A percentile compares a stretch with the other conserved stretches of the same genome.
Evolutionary conservation across 495 filamentous ascomycete genomes (phyloP).

Genomic region (Halenospora varia): DNA sequence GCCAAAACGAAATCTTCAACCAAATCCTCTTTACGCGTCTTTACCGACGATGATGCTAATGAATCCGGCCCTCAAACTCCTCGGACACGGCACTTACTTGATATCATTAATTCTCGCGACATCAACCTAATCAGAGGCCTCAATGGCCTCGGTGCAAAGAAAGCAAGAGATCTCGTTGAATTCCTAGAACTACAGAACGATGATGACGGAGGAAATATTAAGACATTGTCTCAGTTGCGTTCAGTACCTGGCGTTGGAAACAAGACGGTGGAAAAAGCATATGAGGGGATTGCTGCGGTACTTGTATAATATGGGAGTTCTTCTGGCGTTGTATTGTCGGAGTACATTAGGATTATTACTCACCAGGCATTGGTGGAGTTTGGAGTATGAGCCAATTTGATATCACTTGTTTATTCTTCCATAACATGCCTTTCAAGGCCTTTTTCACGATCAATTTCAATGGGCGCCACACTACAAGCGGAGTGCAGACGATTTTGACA

Average conservation of each 20-base stretch:
- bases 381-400: neutral
- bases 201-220: slow-evolving; percentile 39
- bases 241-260: slow-evolving; percentile 56
- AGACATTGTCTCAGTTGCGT: slow-evolving; percentile 46
- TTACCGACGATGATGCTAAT: slow-evolving; percentile 15
- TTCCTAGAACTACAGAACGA: slow-evolving; percentile 45
- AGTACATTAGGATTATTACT: neutral
- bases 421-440: no score
- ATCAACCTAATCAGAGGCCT: slow-evolving; percentile 64
- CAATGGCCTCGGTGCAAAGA: slow-evolving; percentile 65
- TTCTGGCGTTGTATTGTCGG: neutral
- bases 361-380: neutral
- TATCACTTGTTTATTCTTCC: neutral
- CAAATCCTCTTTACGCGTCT: slow-evolving; percentile 21
- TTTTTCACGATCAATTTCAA: no score
- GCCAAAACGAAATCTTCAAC: slow-evolving; percentile 15
- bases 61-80: slow-evolving; percentile 47
- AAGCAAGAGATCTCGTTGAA: slow-evolving; percentile 58
- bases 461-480: no score
- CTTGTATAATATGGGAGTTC: neutral
- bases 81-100: slow-evolving; percentile 64
- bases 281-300: slow-evolving; percentile 21
- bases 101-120: slow-evolving; percentile 84
- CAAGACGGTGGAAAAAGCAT: slow-evolving; percentile 53
- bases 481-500: no score